These are phyloP conservation scores for Gossypium anomalum DNA, from an alignment of 345 rosid genomes.

Conservation along the genomic window DNA sequence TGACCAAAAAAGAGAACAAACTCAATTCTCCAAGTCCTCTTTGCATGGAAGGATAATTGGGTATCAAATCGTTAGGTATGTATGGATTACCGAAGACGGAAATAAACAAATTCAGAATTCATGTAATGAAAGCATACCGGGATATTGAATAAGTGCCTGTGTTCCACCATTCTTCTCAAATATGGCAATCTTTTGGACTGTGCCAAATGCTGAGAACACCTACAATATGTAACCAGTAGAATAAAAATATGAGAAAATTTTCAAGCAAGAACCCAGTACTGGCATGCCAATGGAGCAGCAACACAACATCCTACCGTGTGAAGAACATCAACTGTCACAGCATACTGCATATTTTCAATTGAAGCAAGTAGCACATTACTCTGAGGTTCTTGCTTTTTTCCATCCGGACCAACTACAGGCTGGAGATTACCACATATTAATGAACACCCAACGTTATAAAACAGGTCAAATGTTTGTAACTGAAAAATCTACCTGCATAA, in stretches of 20 bases:
- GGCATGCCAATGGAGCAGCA: neutral
- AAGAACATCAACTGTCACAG: constrained; percentile 87
- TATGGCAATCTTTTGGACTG: constrained; percentile 89
- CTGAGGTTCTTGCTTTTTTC: constrained; percentile 83
- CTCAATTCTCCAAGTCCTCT: neutral
- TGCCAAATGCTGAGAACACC: constrained; percentile 91
- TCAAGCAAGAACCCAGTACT: neutral
- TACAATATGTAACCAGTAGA: constrained; percentile 19
- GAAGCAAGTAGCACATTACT: constrained; percentile 93
- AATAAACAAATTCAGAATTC: neutral
- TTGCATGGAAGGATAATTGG: neutral
- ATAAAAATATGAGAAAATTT: neutral
- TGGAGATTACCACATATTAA: constrained; percentile 31
- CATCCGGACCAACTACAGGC: constrained; percentile 83
- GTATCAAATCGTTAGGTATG: neutral
- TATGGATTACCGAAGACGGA: neutral
- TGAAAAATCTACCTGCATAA: constrained; percentile 52
- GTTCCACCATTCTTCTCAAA: constrained; percentile 97
- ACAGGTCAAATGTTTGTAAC: constrained; percentile 11
- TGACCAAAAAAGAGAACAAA: neutral
- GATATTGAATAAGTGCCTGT: constrained; percentile 88
- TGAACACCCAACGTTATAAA: neutral
- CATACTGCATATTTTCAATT: constrained; percentile 97
- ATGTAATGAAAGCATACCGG: constrained; percentile 46
- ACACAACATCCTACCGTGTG: constrained; percentile 54